Evolutionary conservation across 208 protist genomes (phyloP).

Genomic region (Acanthamoeba lenticulata): DNA sequence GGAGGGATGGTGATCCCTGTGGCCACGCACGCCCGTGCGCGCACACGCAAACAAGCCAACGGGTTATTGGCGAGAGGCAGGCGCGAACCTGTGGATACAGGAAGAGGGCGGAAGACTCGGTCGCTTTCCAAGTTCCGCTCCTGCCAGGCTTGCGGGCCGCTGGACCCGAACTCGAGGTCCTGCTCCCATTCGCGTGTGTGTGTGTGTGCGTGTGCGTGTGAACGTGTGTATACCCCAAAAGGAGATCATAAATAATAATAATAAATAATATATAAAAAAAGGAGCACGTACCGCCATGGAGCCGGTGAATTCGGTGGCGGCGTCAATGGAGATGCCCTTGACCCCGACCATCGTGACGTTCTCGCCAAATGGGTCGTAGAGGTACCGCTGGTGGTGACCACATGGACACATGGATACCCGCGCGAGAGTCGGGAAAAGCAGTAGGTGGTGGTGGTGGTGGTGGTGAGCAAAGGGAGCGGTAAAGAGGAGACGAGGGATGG

Average conservation of each 20-base stretch:
- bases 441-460: not conserved
- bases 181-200: not conserved
- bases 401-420: not conserved
- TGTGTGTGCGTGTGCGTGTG: not conserved
- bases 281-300: not conserved
- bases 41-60: not conserved
- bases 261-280: no score
- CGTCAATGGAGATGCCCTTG: not conserved
- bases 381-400: not conserved
- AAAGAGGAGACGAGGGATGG: not conserved
- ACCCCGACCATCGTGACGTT: not conserved
- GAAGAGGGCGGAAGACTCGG: not conserved
- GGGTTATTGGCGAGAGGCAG: not conserved
- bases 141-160: not conserved
- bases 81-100: not conserved
- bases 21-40: no score
- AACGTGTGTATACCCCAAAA: not conserved
- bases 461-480: not conserved
- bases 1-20: no score
- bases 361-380: slow-evolving; percentile 56
- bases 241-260: not conserved
- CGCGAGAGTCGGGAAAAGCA: not conserved
- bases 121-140: not conserved
- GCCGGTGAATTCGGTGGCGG: not conserved
- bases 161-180: not conserved